phyloP scores from a whole-genome alignment of 331 rosid genomes.

The Pyracantha coccinea region DNA sequence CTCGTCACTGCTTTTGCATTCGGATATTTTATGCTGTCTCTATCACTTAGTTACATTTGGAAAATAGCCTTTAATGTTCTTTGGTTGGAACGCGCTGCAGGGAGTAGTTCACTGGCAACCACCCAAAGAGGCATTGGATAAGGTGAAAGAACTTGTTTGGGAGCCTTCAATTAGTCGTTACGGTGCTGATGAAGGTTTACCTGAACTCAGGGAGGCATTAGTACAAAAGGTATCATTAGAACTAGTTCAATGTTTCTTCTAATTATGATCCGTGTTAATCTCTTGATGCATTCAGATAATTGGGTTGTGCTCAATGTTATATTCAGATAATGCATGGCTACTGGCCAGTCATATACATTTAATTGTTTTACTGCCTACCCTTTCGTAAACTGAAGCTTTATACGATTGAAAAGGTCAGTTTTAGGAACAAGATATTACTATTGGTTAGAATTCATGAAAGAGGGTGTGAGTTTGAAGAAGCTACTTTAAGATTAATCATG shows the following conservation, averaged over 20 bases:
- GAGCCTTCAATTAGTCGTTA: constrained; percentile 86
- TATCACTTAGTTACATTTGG: neutral
- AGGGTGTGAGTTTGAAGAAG: neutral
- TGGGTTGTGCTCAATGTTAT: neutral
- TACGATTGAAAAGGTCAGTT: neutral
- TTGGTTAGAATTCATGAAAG: neutral
- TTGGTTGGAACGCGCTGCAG: constrained; percentile 30
- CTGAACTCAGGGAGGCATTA: constrained; percentile 75
- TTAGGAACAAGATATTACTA: neutral
- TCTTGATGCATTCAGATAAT: neutral
- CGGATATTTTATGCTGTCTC: neutral
- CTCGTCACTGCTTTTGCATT: neutral
- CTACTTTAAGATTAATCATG: neutral
- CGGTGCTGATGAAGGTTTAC: constrained; percentile 83
- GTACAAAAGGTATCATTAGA: constrained; percentile 42
- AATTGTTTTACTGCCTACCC: neutral
- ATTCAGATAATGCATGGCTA: neutral
- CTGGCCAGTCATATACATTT: neutral
- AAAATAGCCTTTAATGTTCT: constrained; percentile 7
- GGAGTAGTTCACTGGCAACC: constrained; percentile 96
- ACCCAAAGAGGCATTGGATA: constrained; percentile 66
- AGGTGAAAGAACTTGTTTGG: constrained; percentile 64
- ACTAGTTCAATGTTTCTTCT: neutral
- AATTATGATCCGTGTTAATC: neutral
- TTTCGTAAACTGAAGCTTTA: neutral